Evolutionary conservation across 2,329 filamentous ascomycete species (phyloP), one percentile per base, ranked within the genome.

Genomic region (Cryphonectria carpinicola): DNA sequence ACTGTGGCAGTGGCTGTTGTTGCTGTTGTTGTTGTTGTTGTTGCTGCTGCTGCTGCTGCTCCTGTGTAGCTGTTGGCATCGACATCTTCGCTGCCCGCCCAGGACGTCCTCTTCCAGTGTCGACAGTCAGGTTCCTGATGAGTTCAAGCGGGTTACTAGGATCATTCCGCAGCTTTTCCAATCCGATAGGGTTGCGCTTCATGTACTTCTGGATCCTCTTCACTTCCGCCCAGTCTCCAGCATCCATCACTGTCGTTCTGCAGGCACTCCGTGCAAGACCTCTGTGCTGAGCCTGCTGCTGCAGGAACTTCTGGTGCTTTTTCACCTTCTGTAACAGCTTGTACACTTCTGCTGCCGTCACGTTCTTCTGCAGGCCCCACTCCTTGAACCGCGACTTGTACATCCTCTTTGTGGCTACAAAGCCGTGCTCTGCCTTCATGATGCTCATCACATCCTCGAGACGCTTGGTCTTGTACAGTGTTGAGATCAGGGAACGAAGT

Each of bases 331-430:
- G 65, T 71, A 79, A 75, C 41, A 73, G 54, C 32, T 74, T 70
- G 39, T 75, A 73, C 1, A 79, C 78, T 69, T 79, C 76, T n/a
- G 73, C 62, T 0, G 74, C 75, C 71, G 78, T 79, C 68, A 77
- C 74, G 69, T 78, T 78, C 73, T 80, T 80, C 64, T 78, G 74
- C 10, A 80, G 72, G 2, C 74, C 76, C 79, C 79, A 80, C 49
- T 77, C 77, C 71, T 75, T 78, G 70, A 80, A 78, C 19, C 78
- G 75, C 1, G 76, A 77, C 66, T 79, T 77, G 75, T 78, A 80
- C 79, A 80, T 80, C 10, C 78, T 76, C 32, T 75, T 72, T 70
- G 77, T 79, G 6, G 78, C 78, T 22, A 71, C 69, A 64, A 79
- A 78, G 39, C 63, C 39, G 60, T 76, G 66, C 8, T 77, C 69